These are phyloP conservation scores for Neoscytalidium dimidiatum DNA, from an alignment of 2,329 filamentous ascomycete species.

Conservation along the genomic window DNA sequence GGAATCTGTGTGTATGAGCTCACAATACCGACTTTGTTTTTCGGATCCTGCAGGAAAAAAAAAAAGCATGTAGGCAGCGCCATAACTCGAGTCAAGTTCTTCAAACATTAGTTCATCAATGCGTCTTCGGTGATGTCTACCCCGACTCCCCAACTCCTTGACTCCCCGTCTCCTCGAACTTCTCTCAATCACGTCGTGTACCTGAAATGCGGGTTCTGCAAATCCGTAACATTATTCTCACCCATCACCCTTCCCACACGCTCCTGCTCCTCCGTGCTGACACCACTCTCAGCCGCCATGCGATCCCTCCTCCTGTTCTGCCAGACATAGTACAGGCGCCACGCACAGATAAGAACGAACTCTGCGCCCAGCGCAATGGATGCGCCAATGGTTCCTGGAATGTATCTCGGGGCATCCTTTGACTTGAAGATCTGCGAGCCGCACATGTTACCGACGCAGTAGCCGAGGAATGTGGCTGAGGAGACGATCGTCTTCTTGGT, in stretches of 20 bases:
- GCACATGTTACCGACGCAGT: constrained; percentile 52
- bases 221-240: constrained; percentile 48
- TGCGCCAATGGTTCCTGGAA: constrained; percentile 45
- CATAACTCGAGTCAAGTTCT: too few relatives aligned
- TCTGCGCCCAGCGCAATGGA: constrained; percentile 34
- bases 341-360: constrained; percentile 35
- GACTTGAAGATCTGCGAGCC: constrained; percentile 50
- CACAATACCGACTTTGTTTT: too few relatives aligned
- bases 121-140: too few relatives aligned
- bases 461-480: constrained; percentile 49
- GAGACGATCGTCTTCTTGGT: constrained; percentile 51
- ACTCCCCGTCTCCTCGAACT: too few relatives aligned
- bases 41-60: too few relatives aligned
- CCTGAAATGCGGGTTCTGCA: constrained; percentile 35
- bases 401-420: constrained; percentile 47
- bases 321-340: constrained; percentile 44
- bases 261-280: constrained; percentile 51
- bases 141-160: not conserved
- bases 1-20: too few relatives aligned
- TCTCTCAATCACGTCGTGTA: not conserved
- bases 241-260: constrained; percentile 51
- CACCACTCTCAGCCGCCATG: constrained; percentile 26
- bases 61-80: too few relatives aligned
- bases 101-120: not conserved
- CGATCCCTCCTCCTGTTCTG: constrained; percentile 39